Conservation (phyloP, 352 stramenopile genomes). For the Globisporangium okanoganense region DNA sequence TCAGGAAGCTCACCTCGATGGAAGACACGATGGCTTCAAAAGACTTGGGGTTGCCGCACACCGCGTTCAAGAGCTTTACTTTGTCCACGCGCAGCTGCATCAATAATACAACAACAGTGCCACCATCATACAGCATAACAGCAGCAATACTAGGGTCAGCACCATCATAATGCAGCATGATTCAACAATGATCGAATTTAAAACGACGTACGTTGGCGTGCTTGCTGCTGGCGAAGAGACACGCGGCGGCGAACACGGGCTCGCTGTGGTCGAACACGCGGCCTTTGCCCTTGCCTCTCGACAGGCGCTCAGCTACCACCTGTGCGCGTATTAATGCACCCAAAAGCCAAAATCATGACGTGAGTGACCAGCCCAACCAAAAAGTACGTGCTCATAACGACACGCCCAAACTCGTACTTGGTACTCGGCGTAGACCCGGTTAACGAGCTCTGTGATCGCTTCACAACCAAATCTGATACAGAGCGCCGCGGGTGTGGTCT, state of each 20-base stretch:
- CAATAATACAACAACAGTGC: background rate
- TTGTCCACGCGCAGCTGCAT: constrained; percentile 56
- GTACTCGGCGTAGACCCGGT: constrained; percentile 57
- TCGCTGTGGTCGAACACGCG: constrained; percentile 35
- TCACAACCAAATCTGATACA: constrained; percentile 77
- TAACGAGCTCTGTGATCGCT: constrained; percentile 55
- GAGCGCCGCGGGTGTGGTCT: constrained; percentile 45
- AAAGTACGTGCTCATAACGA: background rate
- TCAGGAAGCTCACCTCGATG: constrained; percentile 43
- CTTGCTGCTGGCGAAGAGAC: constrained; percentile 65
- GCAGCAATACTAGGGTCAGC: background rate
- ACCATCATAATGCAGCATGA: background rate
- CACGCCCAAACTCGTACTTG: constrained; percentile 10
- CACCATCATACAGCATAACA: background rate
- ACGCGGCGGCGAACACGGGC: constrained; percentile 60
- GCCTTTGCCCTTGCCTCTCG: constrained; percentile 17
- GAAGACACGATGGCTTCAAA: constrained; percentile 70
- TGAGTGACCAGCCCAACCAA: background rate
- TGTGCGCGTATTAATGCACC: background rate
- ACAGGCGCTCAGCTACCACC: constrained; percentile 26
- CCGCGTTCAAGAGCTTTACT: constrained; percentile 44
- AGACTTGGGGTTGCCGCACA: constrained; percentile 52
- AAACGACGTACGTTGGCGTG: constrained; percentile 35
- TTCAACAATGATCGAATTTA: background rate
- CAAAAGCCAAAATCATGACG: background rate